Conservation (phyloP, 2,329 filamentous ascomycete genomes). For the Chaetomiaceae sp. region DNA sequence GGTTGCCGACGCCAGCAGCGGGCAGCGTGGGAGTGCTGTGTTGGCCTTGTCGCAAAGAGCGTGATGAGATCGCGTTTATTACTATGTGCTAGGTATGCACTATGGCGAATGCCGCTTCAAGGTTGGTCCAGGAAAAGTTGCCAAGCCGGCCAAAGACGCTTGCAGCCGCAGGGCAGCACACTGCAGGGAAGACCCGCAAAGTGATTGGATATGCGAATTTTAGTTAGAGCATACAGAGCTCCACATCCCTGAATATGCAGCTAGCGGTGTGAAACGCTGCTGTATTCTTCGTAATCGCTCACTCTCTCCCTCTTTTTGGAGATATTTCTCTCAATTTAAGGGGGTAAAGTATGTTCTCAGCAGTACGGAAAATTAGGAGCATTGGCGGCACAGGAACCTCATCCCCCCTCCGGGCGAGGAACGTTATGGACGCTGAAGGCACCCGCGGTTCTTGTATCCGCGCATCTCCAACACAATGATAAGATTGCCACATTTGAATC, state of each 20-base stretch:
- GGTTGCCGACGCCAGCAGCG: conserved; percentile 6
- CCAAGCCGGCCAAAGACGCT: neutral
- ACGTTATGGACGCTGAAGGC: neutral
- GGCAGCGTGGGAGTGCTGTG: neutral
- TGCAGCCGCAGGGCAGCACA: too few species aligned
- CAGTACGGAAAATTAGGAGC: neutral
- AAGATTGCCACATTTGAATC: too few species aligned
- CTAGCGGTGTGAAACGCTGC: neutral
- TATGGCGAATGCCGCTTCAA: too few species aligned
- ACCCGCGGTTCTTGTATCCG: neutral
- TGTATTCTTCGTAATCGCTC: neutral
- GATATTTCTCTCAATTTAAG: too few species aligned
- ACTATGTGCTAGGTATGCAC: too few species aligned
- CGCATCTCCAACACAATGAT: neutral
- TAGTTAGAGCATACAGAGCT: too few species aligned
- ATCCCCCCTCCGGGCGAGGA: too few species aligned
- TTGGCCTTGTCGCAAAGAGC: neutral
- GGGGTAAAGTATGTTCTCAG: neutral
- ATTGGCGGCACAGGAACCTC: neutral
- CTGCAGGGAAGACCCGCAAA: too few species aligned
- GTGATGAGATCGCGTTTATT: too few species aligned
- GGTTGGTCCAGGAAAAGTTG: neutral
- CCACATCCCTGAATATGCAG: too few species aligned
- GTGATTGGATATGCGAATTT: too few species aligned
- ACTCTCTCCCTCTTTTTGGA: too few species aligned